Evolutionary conservation across 495 filamentous ascomycete species (phyloP), one percentile per base, ranked within the genome.

Genomic region (Amniculicola lignicola): DNA sequence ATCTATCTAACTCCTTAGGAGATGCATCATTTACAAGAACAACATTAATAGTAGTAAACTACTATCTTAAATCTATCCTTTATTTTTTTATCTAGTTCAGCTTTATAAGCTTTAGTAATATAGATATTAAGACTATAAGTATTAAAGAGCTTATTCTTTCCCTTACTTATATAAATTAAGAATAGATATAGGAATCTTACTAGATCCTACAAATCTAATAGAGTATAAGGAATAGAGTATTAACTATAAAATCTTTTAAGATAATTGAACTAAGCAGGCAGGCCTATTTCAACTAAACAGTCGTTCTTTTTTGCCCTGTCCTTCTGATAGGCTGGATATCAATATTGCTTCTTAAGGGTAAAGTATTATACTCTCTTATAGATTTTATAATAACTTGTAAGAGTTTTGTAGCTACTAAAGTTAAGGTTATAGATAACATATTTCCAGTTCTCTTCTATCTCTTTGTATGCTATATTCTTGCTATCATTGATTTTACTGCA

Each of bases 21-120:
- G 36, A 39, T 39, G 36, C 36, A 39, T 39, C n/a, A 6, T 39
- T 39, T 39, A 39, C 19, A 39, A 39, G 36, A 39, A 15, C 36
- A 39, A 39, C 36, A 39, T 39, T 39, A 39, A 39, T 39, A 39
- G 36, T 18, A 39, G n/a, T 39, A 39, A 39, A 39, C 36, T 39
- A 4, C 19, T 39, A 18, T 39, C 36, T 39, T 39, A 39, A 39
- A 39, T 18, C 36, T 39, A 39, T 39, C n/a, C 4, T 39, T 39
- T 39, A 6, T 39, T 39, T 39, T 15, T 39, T 39, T 39, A 39
- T 39, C 36, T 39, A 39, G 4, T 39, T 39, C 19, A 39, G 36
- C 36, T 39, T 39, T 39, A n/a, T n/a, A n/a, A n/a, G n/a, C n/a
- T n/a, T n/a, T n/a, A n/a, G n/a, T n/a, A n/a, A n/a, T n/a, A n/a